A percentile compares a stretch with the other conserved stretches of the same genome.
phyloP scores from a whole-genome alignment of 805 yeast genomes.

The Saturnispora bothae region DNA sequence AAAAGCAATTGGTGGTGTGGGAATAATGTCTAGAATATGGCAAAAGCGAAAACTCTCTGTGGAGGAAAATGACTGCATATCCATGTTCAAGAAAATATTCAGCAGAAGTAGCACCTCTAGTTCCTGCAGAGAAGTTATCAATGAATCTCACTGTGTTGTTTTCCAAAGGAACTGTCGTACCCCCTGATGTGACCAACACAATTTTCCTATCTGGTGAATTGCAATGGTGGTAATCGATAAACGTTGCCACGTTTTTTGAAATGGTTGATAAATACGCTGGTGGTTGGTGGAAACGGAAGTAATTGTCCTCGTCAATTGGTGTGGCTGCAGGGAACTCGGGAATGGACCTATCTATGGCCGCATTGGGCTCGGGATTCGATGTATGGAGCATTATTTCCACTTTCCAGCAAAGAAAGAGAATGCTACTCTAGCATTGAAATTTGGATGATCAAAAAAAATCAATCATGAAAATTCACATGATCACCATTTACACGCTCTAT shows the following conservation, averaged over 20 bases:
- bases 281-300: slow-evolving; percentile 60
- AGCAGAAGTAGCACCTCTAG: slow-evolving; percentile 94
- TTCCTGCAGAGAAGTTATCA: slow-evolving; percentile 96
- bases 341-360: slow-evolving; percentile 72
- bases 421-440: too few relatives aligned
- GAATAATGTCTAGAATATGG: slow-evolving; percentile 90
- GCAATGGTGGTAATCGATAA: slow-evolving; percentile 46
- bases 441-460: too few relatives aligned
- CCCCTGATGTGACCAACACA: slow-evolving; percentile 89
- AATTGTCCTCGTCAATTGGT: slow-evolving; percentile 60
- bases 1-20: slow-evolving; percentile 73
- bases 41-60: slow-evolving; percentile 81
- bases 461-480: too few relatives aligned
- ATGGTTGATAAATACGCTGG: slow-evolving; percentile 66
- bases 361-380: slow-evolving; percentile 52
- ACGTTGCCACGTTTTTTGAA: slow-evolving; percentile 44
- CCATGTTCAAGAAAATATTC: slow-evolving; percentile 80
- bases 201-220: slow-evolving; percentile 33
- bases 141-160: slow-evolving; percentile 94
- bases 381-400: slow-evolving; percentile 38
- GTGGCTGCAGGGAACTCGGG: slow-evolving; percentile 75
- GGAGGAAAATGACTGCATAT: slow-evolving; percentile 86
- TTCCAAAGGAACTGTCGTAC: slow-evolving; percentile 95
- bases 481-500: too few relatives aligned
- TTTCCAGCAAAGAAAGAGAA: too few relatives aligned